Evolutionary conservation across 2,329 filamentous ascomycete genomes (phyloP), one percentile per base, ranked within the genome.

Genomic region (Claviceps purpurea): DNA sequence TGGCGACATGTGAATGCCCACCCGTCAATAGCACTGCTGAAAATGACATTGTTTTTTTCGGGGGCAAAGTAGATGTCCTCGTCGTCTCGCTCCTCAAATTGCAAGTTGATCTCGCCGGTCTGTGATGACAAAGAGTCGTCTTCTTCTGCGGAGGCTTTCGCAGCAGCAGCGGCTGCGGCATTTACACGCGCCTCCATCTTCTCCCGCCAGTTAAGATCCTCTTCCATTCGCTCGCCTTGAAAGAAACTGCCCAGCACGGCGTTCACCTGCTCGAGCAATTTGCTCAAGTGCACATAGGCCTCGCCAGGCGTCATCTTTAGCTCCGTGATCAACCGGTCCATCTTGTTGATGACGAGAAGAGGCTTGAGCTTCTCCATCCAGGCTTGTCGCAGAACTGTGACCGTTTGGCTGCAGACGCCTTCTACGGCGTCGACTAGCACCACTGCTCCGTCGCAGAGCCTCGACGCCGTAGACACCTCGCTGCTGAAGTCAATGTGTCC

Each of bases 401-500:
- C 93, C 0, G 93, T 98, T 70, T 98, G 93, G 69, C 90, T 96
- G 74, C 93, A 98, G 3, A 98, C 93, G 49, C 93, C 93, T 67
- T 98, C 93, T 0, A 98, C 93, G 4, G 91, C 93, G 68, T 98
- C 93, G 20, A 98, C 90, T 34, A 98, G 73, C 11, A 98, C 88
- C 10, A 97, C 81, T 6, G 93, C 93, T 40, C 93, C 93, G 66
- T 98, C 93, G 60, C 93, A 97, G 18, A 98, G 73, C 51, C 93
- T 79, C 10, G 91, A 97, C 2, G 93, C 93, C 1, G 91, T 97
- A 0, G 90, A 97, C 0, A 98, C 93, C 65, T 98, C 93, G 58
- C 89, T 95, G 71, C 90, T 96, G 67, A 98, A 98, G 69, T 98
- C 93, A 57, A 98, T 97, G 66, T 98, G 93, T 2, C 93, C 93